Base-by-base conservation (phyloP, 2,329 filamentous ascomycete species). In the Colletotrichum limetticola region DNA sequence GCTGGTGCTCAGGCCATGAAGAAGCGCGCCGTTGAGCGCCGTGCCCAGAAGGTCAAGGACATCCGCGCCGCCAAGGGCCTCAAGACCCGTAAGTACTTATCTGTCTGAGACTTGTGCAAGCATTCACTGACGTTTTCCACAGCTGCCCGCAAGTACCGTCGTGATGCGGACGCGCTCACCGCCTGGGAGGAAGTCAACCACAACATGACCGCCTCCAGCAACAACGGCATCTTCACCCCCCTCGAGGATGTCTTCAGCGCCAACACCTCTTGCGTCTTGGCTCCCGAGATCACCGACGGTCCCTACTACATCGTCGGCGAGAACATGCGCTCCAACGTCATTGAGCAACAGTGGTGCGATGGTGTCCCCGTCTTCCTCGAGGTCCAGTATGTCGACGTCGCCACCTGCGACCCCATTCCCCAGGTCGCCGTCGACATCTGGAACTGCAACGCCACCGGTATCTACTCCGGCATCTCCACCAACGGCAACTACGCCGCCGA, bases 301-400 rank as follows among this genome's bases (percentile, higher is more conserved):
- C 66, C 70, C 4, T 69, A 84, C 46, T 82, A 83, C 74, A 80
- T 87, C 28, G 78, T 80, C n/a, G 86, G 85, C 59, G 85, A 87
- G 77, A 80, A 83, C 68, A 77, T 87, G 69, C 83, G 86, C 56
- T 78, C 81, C 53, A 82, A 88, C 73, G 80, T 88, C 72, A 83
- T 82, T 68, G 85, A 88, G 68, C 66, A 77, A 4, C 74, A 84
- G 74, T 80, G 53, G 55, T 77, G 75, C 56, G 79, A 81, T 11
- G 86, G 86, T 60, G 78, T 88, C 19, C 82, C 84, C 35, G 55
- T 87, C 8, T 84, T 83, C 66, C 77, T 78, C 32, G 75, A 77
- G 55, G 68, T 78, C 11, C 76, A 78, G 64, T 73, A 77, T 32
- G 74, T 78, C 37, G 74, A 78, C n/a, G 71, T 77, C 56, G 71